A percentile compares a stretch with the other conserved stretches of the same genome.
phyloP scores from a whole-genome alignment of 164 flowering plant species.

The Buxus sempervirens region DNA sequence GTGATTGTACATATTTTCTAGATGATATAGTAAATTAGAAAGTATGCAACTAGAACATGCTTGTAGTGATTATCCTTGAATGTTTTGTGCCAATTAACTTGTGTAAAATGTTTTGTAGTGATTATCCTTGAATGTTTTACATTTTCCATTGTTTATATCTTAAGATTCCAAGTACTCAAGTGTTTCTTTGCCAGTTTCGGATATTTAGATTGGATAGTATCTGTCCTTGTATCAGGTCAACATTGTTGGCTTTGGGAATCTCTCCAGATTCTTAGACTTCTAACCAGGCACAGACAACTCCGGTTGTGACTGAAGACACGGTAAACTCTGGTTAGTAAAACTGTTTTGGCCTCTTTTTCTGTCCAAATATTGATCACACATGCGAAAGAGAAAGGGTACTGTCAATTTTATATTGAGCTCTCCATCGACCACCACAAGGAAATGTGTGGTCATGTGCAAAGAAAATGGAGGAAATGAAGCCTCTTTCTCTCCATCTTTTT shows the following conservation, averaged over 20 bases:
- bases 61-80: too few relatives aligned
- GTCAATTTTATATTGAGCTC: neutral
- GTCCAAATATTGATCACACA: neutral
- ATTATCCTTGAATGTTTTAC: too few relatives aligned
- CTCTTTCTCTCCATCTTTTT: neutral
- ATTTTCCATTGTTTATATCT: too few relatives aligned
- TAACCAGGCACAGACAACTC: slow-evolving; percentile 42
- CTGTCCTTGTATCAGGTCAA: slow-evolving; percentile 45
- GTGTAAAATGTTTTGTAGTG: too few relatives aligned
- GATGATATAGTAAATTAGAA: too few relatives aligned
- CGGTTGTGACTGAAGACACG: slow-evolving; percentile 36
- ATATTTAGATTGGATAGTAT: neutral
- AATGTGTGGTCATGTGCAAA: neutral
- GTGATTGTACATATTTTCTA: too few relatives aligned
- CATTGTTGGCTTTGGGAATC: slow-evolving; percentile 65
- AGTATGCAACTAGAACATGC: too few relatives aligned
- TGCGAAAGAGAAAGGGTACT: neutral
- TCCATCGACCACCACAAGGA: neutral
- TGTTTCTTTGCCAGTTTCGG: neutral
- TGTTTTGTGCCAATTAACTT: too few relatives aligned
- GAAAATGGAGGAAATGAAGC: neutral
- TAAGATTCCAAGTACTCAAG: neutral
- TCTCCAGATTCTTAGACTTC: slow-evolving; percentile 53
- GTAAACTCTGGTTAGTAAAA: slow-evolving; percentile 25
- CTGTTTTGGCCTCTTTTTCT: too few relatives aligned